A percentile compares a stretch with the other conserved stretches of the same genome.
These are phyloP conservation scores for Pezicula radicicola DNA, from an alignment of 2,329 filamentous ascomycete genomes.

Conservation along the genomic window DNA sequence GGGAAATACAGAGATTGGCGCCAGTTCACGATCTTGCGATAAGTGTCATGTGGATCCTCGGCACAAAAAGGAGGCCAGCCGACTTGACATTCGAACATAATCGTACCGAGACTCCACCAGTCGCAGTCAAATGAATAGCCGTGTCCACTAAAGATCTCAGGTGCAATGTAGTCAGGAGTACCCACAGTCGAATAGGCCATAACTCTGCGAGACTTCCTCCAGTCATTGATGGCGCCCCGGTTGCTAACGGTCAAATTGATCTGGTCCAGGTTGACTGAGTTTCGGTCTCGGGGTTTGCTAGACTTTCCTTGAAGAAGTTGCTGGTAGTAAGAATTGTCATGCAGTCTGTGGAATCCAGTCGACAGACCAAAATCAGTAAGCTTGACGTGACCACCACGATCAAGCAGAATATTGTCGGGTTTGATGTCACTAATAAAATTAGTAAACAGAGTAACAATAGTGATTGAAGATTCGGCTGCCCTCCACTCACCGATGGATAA, in stretches of 20 bases:
- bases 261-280: slow-evolving; percentile 93
- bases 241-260: slow-evolving; percentile 98
- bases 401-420: slow-evolving; percentile 95
- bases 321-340: slow-evolving; percentile 98
- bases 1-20: slow-evolving; percentile 93
- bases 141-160: slow-evolving; percentile 95
- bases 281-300: slow-evolving; percentile 72
- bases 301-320: slow-evolving; percentile 83
- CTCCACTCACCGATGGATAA: slow-evolving; percentile 83
- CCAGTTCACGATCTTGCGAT: slow-evolving; percentile 99
- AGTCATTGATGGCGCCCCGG: slow-evolving; percentile 96
- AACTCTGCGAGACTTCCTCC: slow-evolving; percentile 90
- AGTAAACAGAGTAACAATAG: neutral
- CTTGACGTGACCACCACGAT: slow-evolving; percentile 95
- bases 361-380: slow-evolving; percentile 97
- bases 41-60: slow-evolving; percentile 95
- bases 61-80: slow-evolving; percentile 99
- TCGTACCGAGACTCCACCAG: slow-evolving; percentile 98
- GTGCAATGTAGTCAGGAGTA: slow-evolving; percentile 97
- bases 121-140: slow-evolving; percentile 97
- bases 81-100: slow-evolving; percentile 99
- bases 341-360: slow-evolving; percentile 95
- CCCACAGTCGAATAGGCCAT: slow-evolving; percentile 99
- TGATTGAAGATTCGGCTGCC: neutral
- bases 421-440: slow-evolving; percentile 81